These are phyloP conservation scores for Teunomyces aglyptinius DNA, from an alignment of 805 yeast genomes.

Conservation along the genomic window DNA sequence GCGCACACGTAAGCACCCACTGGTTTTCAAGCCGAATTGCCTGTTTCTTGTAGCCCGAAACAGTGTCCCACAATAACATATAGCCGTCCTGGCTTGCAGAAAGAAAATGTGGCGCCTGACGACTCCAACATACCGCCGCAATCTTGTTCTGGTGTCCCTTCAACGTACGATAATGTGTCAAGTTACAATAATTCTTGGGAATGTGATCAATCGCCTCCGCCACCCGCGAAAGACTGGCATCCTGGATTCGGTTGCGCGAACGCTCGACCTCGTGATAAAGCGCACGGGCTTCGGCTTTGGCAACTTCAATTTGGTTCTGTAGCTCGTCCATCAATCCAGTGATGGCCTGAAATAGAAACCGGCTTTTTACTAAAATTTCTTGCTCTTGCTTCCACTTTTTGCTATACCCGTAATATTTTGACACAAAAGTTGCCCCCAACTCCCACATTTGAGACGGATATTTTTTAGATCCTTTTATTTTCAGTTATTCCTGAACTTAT, in stretches of 20 bases:
- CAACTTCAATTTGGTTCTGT: slow-evolving; percentile 15
- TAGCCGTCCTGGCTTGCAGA: slow-evolving; percentile 87
- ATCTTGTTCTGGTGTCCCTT: slow-evolving; percentile 75
- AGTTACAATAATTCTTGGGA: slow-evolving; percentile 20
- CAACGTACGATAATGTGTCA: slow-evolving; percentile 38
- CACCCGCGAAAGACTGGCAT: slow-evolving; percentile 44
- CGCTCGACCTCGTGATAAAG: slow-evolving; percentile 51
- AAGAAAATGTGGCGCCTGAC: slow-evolving; percentile 56
- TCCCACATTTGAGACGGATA: too few species aligned
- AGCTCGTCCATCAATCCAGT: background rate
- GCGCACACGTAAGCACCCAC: slow-evolving; percentile 77
- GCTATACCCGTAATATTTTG: too few species aligned
- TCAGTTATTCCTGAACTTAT: too few species aligned
- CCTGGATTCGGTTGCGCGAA: slow-evolving; percentile 41
- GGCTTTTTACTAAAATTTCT: too few species aligned
- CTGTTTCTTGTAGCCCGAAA: slow-evolving; percentile 65
- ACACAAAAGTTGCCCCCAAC: too few species aligned
- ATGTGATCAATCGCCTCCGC: slow-evolving; percentile 32
- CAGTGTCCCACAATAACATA: slow-evolving; percentile 78
- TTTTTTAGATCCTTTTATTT: too few species aligned
- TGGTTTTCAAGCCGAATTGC: slow-evolving; percentile 72
- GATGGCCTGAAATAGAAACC: background rate
- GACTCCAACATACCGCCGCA: slow-evolving; percentile 65
- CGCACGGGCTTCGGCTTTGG: slow-evolving; percentile 45
- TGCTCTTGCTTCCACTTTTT: too few species aligned